Evolutionary conservation across 345 rosid genomes (phyloP), one percentile per base, ranked within the genome.

Genomic region (Reutealis trisperma): DNA sequence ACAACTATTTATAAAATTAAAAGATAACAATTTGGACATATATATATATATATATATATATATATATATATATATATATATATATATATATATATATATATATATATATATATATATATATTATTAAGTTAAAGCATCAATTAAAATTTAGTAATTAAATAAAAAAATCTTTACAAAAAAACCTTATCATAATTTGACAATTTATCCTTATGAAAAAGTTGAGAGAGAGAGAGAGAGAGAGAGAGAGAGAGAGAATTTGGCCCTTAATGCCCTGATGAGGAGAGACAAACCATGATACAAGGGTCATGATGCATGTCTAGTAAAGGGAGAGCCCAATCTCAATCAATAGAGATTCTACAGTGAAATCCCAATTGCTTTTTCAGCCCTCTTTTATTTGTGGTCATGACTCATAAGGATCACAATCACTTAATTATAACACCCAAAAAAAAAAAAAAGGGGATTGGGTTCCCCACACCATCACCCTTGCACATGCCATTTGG

Each of bases 231-330:
- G 78, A 57, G 63, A n/a, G 78, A 45, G 11, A 60, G 15, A 22
- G 15, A 41, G 59, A 37, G 66, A 9, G 78, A 57, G 63, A n/a
- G 78, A 34, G 37, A 34, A 37, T 4, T 4, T 4, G 81, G 47
- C 78, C 75, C 58, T 41, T 59, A 65, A 51, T 83, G 83, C 37
- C 21, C 37, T 8, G 25, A 52, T 47, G 41, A 76, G 77, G 79
- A 45, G 89, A 75, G 84, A 91, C 94, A 89, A 85, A 73, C 72
- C 89, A 90, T 85, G 88, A 85, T 83, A 73, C 85, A 84, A 72
- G 79, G 77, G 81, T 80, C 85, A 91, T 89, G 88, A 91, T 91
- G 85, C 60, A 74, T 91, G 91, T 87, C 90, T 75, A 63, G 32
- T 73, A 90, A 90, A 89, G 90, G 70, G 79, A 76, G 80, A 80